phyloP scores from a whole-genome alignment of 1,284 basidiomycete genomes.

The Tylopilus sp. region DNA sequence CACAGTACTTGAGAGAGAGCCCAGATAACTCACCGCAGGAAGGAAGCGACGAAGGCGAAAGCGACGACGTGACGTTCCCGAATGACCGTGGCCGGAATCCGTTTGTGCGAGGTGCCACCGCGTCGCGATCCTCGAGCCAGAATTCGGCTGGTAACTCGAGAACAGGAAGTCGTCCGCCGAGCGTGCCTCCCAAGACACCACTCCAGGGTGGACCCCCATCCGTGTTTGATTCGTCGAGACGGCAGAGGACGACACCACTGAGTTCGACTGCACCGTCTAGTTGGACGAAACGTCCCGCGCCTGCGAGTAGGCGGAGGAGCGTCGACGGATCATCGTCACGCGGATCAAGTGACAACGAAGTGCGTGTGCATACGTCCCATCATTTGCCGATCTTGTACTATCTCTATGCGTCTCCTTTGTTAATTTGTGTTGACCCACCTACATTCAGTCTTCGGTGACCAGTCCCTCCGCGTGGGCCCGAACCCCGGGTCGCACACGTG shows the following conservation, averaged over 20 bases:
- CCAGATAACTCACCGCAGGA: slow-evolving; percentile 34
- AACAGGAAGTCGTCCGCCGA: slow-evolving; percentile 44
- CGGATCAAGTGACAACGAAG: slow-evolving; percentile 64
- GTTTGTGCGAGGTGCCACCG: slow-evolving; percentile 14
- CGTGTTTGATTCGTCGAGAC: slow-evolving; percentile 59
- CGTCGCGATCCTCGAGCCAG: slow-evolving; percentile 56
- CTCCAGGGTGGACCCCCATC: slow-evolving; percentile 36
- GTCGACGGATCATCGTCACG: slow-evolving; percentile 53
- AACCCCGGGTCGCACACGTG: slow-evolving; percentile 46
- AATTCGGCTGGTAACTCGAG: slow-evolving; percentile 46
- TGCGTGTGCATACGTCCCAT: slow-evolving; percentile 35
- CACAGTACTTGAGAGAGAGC: slow-evolving; percentile 20
- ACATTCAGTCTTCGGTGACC: slow-evolving; percentile 29
- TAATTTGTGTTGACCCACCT: slow-evolving; percentile 7
- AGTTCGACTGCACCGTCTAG: slow-evolving; percentile 60
- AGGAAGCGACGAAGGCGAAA: slow-evolving; percentile 24
- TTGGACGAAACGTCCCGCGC: slow-evolving; percentile 64
- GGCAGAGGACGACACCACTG: slow-evolving; percentile 63
- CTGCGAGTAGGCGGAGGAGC: slow-evolving; percentile 60
- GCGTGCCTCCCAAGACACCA: slow-evolving; percentile 47
- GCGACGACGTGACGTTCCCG: slow-evolving; percentile 31
- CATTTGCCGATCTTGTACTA: not conserved
- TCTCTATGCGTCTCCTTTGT: slow-evolving; percentile 6
- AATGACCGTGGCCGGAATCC: slow-evolving; percentile 36
- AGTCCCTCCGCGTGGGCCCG: slow-evolving; percentile 43